These are phyloP conservation scores for Diplodia scrobiculata DNA, from an alignment of 2,329 filamentous ascomycete species.

Conservation along the genomic window DNA sequence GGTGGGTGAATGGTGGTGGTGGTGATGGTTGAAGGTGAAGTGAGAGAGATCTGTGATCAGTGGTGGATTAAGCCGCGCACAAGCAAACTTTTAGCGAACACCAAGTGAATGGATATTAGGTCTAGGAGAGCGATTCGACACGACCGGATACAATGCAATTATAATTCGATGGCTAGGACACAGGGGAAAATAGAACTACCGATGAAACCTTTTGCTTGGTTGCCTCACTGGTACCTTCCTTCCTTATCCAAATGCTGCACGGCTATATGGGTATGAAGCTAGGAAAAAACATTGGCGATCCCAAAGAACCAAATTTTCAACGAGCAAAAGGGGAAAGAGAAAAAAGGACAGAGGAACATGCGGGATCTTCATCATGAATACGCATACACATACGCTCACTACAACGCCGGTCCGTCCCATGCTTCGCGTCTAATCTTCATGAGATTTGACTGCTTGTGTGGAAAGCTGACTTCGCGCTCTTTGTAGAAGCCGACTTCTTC, in stretches of 20 bases:
- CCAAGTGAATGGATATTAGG: too few relatives aligned
- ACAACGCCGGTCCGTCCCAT: slow-evolving; percentile 55
- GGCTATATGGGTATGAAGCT: slow-evolving; percentile 11
- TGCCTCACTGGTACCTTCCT: not conserved
- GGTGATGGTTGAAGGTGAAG: too few relatives aligned
- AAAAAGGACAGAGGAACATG: not conserved
- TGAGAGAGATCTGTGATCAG: too few relatives aligned
- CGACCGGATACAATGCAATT: not conserved
- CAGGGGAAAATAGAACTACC: not conserved
- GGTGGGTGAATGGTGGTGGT: not conserved
- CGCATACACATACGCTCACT: not conserved
- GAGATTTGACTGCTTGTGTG: slow-evolving; percentile 89
- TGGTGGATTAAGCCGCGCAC: too few relatives aligned
- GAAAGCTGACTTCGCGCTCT: slow-evolving; percentile 81
- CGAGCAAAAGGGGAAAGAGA: not conserved
- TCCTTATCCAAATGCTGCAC: not conserved
- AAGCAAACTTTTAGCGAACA: too few relatives aligned
- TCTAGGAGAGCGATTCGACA: too few relatives aligned
- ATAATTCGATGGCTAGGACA: not conserved
- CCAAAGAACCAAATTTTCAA: not conserved
- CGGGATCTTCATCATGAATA: not conserved
- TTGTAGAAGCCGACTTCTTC: slow-evolving; percentile 77
- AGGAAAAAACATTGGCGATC: not conserved
- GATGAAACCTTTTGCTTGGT: not conserved
- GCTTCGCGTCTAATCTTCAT: slow-evolving; percentile 77